Evolutionary conservation across 768 basidiomycete genomes (phyloP), one percentile per base, ranked within the genome.

Genomic region (Botryobasidium botryosum): DNA sequence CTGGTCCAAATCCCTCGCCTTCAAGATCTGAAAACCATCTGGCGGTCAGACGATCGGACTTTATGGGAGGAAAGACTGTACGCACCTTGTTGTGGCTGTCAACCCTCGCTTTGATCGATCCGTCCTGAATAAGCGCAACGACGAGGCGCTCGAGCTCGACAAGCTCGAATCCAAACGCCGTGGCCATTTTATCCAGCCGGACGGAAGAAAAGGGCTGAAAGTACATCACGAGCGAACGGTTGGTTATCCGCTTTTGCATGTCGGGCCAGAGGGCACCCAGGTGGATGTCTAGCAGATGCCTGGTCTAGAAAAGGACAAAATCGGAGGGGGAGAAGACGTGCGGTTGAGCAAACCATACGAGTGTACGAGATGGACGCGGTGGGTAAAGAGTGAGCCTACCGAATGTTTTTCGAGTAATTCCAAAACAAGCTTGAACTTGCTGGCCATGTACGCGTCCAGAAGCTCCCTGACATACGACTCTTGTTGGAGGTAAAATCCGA

Each of bases 141-240:
- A 94, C 76, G 47, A 80, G 72, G 29, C 62, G 61, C 58, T 85
- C 77, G 25, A 85, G 74, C 48, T 79, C 72, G 3, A 74, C 73
- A 5, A 82, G 62, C 0, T 68, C 66, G 75, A 82, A 79, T 2
- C 88, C 90, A 55, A 96, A 92, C 7, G 88, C 86, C 2, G 62
- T 58, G 29, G 80, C 77, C 85, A 94, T 91, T 28, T 79, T 71
- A 35, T 79, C 76, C 24, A 96, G 70, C 35, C 75, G 69, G 57
- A 94, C 85, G 6, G 82, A 75, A 23, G 80, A 70, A 60, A 90
- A 97, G 0, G 91, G 91, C 53, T 77, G 72, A 67, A 94, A 88
- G 62, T 91, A 96, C 39, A 87, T 71, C n/a, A 74, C 66, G 40
- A 96, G 68, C 0, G 86, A 79, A 48, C 75, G 76, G 52, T 79